A percentile compares a stretch with the other conserved stretches of the same genome.
Evolutionary conservation across 805 yeast genomes (phyloP).

Genomic region (Crinitomyces ghanaensis): DNA sequence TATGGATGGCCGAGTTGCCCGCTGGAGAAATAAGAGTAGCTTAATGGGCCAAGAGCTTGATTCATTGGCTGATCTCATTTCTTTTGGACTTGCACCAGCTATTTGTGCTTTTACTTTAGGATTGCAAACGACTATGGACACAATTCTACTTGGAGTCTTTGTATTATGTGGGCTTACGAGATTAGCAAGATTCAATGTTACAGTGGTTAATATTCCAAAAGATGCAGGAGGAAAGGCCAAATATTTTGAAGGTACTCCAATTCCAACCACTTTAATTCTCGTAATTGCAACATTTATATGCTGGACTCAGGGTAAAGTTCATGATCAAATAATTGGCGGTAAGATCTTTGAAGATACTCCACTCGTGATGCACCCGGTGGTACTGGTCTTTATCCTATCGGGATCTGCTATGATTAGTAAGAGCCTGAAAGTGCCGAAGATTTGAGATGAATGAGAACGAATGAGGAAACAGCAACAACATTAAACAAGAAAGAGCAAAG

Average conservation of each 20-base stretch:
- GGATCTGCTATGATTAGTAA: constrained; percentile 91
- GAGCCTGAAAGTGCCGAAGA: constrained; percentile 83
- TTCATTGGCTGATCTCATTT: constrained; percentile 86
- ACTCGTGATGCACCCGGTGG: constrained; percentile 66
- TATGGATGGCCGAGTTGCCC: constrained; percentile 94
- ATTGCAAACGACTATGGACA: constrained; percentile 73
- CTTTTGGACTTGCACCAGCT: constrained; percentile 95
- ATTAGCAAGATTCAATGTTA: constrained; percentile 89
- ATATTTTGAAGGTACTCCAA: constrained; percentile 93
- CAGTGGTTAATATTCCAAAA: constrained; percentile 86
- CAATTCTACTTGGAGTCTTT: constrained; percentile 63
- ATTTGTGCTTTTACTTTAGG: constrained; percentile 87
- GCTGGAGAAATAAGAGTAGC: constrained; percentile 82
- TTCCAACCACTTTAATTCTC: constrained; percentile 73
- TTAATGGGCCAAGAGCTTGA: constrained; percentile 97
- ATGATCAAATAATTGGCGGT: constrained; percentile 54
- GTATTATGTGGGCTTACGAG: constrained; percentile 90
- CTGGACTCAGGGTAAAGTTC: constrained; percentile 37
- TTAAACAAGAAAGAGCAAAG: too few species aligned
- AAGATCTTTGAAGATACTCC: constrained; percentile 39
- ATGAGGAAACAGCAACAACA: too few species aligned
- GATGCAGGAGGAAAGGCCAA: constrained; percentile 77
- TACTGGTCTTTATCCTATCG: constrained; percentile 53
- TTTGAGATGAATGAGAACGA: too few species aligned
- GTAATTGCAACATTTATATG: constrained; percentile 63